phyloP scores from a whole-genome alignment of 1,284 basidiomycete species.

The Laetiporus sulphureus region DNA sequence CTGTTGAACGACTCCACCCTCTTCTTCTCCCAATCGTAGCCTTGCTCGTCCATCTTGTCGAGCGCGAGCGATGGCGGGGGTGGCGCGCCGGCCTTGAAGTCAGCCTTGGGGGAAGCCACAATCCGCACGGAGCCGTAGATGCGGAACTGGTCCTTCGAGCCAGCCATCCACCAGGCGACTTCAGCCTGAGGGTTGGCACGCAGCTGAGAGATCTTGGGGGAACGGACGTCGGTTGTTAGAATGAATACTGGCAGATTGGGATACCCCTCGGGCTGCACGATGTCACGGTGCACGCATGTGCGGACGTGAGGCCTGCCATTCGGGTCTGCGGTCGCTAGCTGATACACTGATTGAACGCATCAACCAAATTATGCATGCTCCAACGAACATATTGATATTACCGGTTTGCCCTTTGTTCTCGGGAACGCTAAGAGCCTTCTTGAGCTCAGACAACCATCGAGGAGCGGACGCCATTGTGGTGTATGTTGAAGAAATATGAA shows the following conservation, averaged over 20 bases:
- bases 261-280: conserved; percentile 37
- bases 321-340: conserved; percentile 51
- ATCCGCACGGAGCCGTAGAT: conserved; percentile 42
- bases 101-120: conserved; percentile 25
- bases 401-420: conserved; percentile 39
- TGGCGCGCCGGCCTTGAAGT: conserved; percentile 5
- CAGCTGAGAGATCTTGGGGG: conserved; percentile 52
- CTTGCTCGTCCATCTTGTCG: conserved; percentile 30
- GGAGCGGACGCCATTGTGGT: conserved; percentile 20
- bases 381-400: conserved; percentile 21
- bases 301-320: conserved; percentile 46
- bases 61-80: conserved; percentile 22
- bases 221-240: conserved; percentile 42
- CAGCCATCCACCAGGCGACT: conserved; percentile 53
- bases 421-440: conserved; percentile 33
- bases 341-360: conserved; percentile 37
- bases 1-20: conserved; percentile 44
- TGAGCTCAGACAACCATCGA: conserved; percentile 45
- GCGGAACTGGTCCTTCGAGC: conserved; percentile 53
- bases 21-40: conserved; percentile 58
- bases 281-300: conserved; percentile 49
- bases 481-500: not conserved
- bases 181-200: conserved; percentile 38
- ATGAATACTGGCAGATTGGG: conserved; percentile 47
- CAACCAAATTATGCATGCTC: not conserved